These are phyloP conservation scores for Inga leiocalycina DNA, from an alignment of 306 rosid species.

Conservation along the genomic window DNA sequence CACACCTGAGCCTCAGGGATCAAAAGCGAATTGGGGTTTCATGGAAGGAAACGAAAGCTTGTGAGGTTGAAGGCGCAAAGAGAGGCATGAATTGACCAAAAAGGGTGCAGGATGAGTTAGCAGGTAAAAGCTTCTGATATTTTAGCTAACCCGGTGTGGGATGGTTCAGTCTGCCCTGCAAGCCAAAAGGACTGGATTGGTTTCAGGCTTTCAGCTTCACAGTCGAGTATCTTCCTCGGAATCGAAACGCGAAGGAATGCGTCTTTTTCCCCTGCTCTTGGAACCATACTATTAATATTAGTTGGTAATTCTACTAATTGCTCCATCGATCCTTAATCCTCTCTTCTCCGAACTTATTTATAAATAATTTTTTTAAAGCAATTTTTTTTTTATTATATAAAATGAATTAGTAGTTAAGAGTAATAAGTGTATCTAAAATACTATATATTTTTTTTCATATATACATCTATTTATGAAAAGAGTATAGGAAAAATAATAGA, in stretches of 20 bases:
- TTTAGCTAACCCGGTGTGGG: background rate
- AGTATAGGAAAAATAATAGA: no score
- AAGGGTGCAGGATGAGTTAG: background rate
- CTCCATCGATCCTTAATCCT: no score
- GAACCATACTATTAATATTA: background rate
- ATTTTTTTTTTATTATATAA: no score
- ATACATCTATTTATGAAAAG: no score
- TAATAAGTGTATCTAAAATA: no score
- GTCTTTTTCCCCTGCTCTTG: background rate
- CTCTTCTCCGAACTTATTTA: no score
- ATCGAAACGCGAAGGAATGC: constrained; percentile 22
- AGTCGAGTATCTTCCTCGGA: constrained; percentile 38
- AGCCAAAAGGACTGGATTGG: background rate
- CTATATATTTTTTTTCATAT: no score
- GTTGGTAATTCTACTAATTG: no score
- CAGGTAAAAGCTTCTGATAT: background rate
- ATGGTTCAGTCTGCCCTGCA: no score
- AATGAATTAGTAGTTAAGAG: no score
- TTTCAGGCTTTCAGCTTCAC: background rate
- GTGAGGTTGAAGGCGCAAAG: background rate
- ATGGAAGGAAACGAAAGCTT: constrained; percentile 25
- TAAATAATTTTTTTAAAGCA: no score
- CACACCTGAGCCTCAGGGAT: constrained; percentile 10
- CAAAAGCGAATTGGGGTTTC: constrained; percentile 36
- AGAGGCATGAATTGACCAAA: constrained; percentile 24